Conservation (phyloP, 805 yeast genomes). For the Lachancea sp. region DNA sequence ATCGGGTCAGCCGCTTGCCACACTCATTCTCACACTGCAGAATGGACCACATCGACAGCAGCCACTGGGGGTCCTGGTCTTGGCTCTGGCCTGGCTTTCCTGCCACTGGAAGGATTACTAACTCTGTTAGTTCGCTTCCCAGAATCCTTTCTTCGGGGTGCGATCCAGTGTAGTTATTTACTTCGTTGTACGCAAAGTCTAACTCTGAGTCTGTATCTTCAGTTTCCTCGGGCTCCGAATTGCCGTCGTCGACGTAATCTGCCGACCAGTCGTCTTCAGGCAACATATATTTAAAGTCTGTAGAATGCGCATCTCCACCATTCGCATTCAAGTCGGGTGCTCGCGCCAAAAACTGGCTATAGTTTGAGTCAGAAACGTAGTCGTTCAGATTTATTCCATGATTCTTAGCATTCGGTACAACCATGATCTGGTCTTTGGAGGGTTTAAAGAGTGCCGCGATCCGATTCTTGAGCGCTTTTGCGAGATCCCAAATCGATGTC, state of each 20-base stretch:
- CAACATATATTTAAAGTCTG: constrained; percentile 29
- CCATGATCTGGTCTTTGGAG: neutral
- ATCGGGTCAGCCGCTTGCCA: constrained; percentile 32
- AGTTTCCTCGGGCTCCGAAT: neutral
- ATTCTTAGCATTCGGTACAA: neutral
- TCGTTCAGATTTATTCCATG: constrained; percentile 15
- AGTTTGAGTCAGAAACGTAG: constrained; percentile 26
- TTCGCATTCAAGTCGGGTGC: constrained; percentile 10
- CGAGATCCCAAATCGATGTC: neutral
- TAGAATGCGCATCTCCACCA: constrained; percentile 6
- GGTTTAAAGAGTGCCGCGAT: neutral
- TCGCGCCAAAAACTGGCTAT: constrained; percentile 15
- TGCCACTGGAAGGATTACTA: neutral
- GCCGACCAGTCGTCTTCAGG: constrained; percentile 37
- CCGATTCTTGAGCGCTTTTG: neutral
- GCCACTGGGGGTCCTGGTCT: constrained; percentile 21
- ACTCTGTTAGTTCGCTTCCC: constrained; percentile 2
- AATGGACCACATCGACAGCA: constrained; percentile 27
- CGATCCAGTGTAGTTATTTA: neutral
- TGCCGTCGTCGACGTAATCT: constrained; percentile 28
- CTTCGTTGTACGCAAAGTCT: neutral
- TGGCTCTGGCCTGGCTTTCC: neutral
- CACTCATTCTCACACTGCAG: constrained; percentile 20
- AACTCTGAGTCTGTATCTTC: neutral
- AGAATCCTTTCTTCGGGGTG: neutral